Evolutionary conservation across 805 yeast species (phyloP).

Genomic region (Yarrowia sp.): DNA sequence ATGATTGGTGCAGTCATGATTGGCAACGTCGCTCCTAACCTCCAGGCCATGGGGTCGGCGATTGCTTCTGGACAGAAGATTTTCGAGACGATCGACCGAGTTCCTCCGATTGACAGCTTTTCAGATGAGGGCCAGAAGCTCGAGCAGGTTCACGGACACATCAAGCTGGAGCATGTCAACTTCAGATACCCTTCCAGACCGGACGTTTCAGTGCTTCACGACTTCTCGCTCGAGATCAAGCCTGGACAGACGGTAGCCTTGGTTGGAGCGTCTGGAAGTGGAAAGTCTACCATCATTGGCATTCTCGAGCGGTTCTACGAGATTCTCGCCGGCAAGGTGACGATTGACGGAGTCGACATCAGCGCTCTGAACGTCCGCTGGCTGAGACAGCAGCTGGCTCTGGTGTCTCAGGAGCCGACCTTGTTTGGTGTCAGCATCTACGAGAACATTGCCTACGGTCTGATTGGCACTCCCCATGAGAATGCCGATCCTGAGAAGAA

Average conservation of each 20-base stretch:
- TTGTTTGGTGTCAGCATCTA: conserved; percentile 82
- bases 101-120: conserved; percentile 42
- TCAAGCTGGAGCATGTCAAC: conserved; percentile 74
- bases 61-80: conserved; percentile 44
- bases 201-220: conserved; percentile 74
- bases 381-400: conserved; percentile 72
- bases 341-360: conserved; percentile 83
- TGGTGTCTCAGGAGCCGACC: conserved; percentile 96
- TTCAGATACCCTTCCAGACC: conserved; percentile 81
- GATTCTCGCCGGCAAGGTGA: conserved; percentile 66
- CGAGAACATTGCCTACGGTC: conserved; percentile 86
- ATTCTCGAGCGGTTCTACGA: conserved; percentile 87
- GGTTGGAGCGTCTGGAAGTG: conserved; percentile 95
- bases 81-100: conserved; percentile 46
- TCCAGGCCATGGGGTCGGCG: conserved; percentile 42
- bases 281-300: conserved; percentile 86
- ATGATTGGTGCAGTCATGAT: conserved; percentile 45
- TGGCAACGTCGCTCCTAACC: conserved; percentile 45
- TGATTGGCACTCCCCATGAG: conserved; percentile 69
- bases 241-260: conserved; percentile 91
- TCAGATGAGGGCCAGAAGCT: conserved; percentile 40
- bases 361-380: conserved; percentile 68
- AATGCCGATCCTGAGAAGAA: conserved; percentile 42
- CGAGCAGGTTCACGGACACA: conserved; percentile 53
- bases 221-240: conserved; percentile 74